A percentile compares a stretch with the other conserved stretches of the same genome.
phyloP scores from a whole-genome alignment of 2,329 filamentous ascomycete genomes.

The Arthrobotrys musiformis region DNA sequence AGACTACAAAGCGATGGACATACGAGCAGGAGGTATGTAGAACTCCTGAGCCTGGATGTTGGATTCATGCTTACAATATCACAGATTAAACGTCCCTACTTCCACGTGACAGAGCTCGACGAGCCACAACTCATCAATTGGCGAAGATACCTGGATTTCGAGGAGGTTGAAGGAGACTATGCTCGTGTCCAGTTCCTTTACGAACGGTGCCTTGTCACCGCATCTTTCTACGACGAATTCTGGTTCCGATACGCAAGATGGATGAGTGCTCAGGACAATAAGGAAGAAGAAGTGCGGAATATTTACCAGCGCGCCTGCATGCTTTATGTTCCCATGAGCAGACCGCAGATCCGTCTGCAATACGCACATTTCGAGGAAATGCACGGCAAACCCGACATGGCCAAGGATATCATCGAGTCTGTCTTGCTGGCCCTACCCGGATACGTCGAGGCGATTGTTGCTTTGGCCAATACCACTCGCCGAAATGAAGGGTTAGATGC shows the following conservation, averaged over 20 bases:
- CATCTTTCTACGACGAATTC: conserved; percentile 95
- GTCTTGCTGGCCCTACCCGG: conserved; percentile 79
- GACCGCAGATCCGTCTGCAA: conserved; percentile 83
- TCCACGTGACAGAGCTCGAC: conserved; percentile 93
- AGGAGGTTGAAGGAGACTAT: conserved; percentile 84
- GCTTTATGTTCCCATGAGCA: conserved; percentile 85
- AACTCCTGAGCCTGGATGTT: no score
- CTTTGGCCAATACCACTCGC: conserved; percentile 85
- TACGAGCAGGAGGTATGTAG: conserved; percentile 77
- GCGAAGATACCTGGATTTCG: conserved; percentile 96
- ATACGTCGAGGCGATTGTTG: conserved; percentile 86
- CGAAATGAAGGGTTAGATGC: conserved; percentile 85
- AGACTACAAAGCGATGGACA: conserved; percentile 92
- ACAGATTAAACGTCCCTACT: conserved; percentile 89
- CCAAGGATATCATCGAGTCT: conserved; percentile 83
- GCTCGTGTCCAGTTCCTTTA: conserved; percentile 83
- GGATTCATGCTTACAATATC: conserved; percentile 2
- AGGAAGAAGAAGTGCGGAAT: conserved; percentile 88
- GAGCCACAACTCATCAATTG: conserved; percentile 86
- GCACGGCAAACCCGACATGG: conserved; percentile 77
- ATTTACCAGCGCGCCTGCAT: conserved; percentile 89
- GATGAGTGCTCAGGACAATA: conserved; percentile 83
- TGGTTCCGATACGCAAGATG: conserved; percentile 97
- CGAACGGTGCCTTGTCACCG: conserved; percentile 91
- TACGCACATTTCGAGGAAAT: conserved; percentile 97